Percentiles rank a stretch among this genome's conserved stretches.
These are phyloP conservation scores for Globisporangium abappressorium DNA, from an alignment of 352 stramenopile genomes.

Conservation along the genomic window DNA sequence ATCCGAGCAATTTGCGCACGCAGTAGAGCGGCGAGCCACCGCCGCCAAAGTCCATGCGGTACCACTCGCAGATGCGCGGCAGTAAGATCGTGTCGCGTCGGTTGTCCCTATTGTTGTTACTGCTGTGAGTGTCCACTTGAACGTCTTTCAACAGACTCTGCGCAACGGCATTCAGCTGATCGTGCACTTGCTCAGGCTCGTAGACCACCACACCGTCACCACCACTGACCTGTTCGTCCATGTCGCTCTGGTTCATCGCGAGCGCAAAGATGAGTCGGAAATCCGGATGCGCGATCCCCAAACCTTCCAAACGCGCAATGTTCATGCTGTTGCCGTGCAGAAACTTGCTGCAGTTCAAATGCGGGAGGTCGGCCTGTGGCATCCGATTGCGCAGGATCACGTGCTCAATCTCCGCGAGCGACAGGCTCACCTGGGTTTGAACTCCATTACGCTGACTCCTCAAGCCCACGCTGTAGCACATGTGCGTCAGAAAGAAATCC, in stretches of 20 bases:
- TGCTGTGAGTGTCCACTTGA: conserved; percentile 15
- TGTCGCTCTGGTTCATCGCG: conserved; percentile 43
- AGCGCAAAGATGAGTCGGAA: conserved; percentile 77
- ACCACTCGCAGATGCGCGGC: conserved; percentile 76
- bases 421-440: conserved; percentile 41
- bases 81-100: conserved; percentile 30
- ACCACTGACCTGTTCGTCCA: conserved; percentile 13
- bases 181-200: conserved; percentile 44
- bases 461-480: conserved; percentile 59
- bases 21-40: conserved; percentile 46
- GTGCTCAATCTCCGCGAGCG: conserved; percentile 78
- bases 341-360: conserved; percentile 26
- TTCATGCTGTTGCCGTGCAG: not conserved
- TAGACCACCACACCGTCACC: conserved; percentile 31
- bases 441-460: not conserved
- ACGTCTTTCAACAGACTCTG: conserved; percentile 33
- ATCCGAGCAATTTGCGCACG: conserved; percentile 73
- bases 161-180: conserved; percentile 65
- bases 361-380: conserved; percentile 41
- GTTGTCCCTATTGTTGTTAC: conserved; percentile 4
- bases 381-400: conserved; percentile 60
- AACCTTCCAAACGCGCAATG: conserved; percentile 18
- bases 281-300: conserved; percentile 63
- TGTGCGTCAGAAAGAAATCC: conserved; percentile 49
- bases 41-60: conserved; percentile 60